Base-by-base conservation (phyloP, 768 basidiomycete genomes). In the Russula vinacea region DNA sequence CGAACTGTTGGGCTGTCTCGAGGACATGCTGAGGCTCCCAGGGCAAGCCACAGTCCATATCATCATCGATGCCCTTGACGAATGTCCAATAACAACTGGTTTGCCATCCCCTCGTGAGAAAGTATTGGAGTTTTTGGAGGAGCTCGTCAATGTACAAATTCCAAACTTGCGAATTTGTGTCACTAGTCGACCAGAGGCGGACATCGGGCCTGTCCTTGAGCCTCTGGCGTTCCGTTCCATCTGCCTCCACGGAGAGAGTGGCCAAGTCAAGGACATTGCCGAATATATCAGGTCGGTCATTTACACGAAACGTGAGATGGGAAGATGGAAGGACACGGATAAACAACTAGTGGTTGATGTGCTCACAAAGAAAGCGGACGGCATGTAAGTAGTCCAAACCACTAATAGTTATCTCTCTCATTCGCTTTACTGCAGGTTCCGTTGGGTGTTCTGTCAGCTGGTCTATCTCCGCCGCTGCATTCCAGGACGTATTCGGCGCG, bases 51-150 rank as follows among this genome's bases (percentile, higher is more conserved):
- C 40, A 24, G 22, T 17, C 9, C 57, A 44, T 24, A 42, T 57
- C 16, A 33, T 62, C 5, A 29, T 62, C 1, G 62, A 62, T 13
- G 62, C 39, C 33, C 29, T 62, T 1, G 62, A 62, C 22, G 62
- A 56, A 22, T 62, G 55, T 37, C 62, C 62, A 4, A 24, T 16
- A 3, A 40, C 29, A 11, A 19, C 37, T 6, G 37, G 37, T 1
- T 40, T n/a, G 1, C 47, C 49, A 2, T 26, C 62, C 13, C 29
- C 29, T 17, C 55, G 62, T 17, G 56, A 57, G 17, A 17, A 22
- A 14, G 49, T 57, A 13, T n/a, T 57, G 10, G 5, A 19, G 1
- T 8, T 57, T 24, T 19, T 62, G 16, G n/a, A 39, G 11, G 19
- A 22, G 10, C 53, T 62, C 7, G 55, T 62, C 24, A 6, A 17